These are phyloP conservation scores for Boletus edulis DNA, from an alignment of 768 basidiomycete genomes.

Conservation along the genomic window DNA sequence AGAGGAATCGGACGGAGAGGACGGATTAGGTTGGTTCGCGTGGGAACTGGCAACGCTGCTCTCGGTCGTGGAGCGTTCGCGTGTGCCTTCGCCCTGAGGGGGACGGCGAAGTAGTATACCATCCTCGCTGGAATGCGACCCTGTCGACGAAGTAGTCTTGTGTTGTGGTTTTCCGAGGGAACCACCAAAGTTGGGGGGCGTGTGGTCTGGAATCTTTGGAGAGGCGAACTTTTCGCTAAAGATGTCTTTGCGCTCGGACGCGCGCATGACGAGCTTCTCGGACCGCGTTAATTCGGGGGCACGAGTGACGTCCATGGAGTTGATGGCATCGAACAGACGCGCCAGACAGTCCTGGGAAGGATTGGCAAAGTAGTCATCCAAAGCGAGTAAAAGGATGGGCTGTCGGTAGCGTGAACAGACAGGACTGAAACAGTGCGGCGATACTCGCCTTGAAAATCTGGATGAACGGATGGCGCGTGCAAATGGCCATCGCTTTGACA, in stretches of 20 bases:
- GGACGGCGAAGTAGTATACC: conserved; percentile 47
- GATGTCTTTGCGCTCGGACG: conserved; percentile 88
- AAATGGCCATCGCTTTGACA: conserved; percentile 93
- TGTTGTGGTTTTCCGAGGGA: conserved; percentile 37
- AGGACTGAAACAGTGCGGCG: not conserved
- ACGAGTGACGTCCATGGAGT: conserved; percentile 82
- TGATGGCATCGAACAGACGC: conserved; percentile 89
- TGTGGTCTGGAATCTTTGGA: conserved; percentile 19
- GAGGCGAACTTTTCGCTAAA: conserved; percentile 79
- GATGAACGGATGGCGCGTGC: conserved; percentile 90
- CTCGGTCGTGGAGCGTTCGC: conserved; percentile 41
- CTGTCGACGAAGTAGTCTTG: conserved; percentile 50
- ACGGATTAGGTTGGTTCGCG: conserved; percentile 33
- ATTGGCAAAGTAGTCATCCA: conserved; percentile 90
- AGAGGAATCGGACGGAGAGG: conserved; percentile 69
- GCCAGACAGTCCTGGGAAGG: conserved; percentile 90
- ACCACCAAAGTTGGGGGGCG: not conserved
- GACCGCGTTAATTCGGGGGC: conserved; percentile 74
- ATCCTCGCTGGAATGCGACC: conserved; percentile 70
- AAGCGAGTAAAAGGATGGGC: conserved; percentile 90
- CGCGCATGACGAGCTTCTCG: conserved; percentile 88
- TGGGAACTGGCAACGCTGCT: conserved; percentile 34
- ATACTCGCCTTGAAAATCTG: conserved; percentile 86
- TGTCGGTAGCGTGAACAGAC: conserved; percentile 31
- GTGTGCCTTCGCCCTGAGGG: conserved; percentile 29